Evolutionary conservation across 768 basidiomycete species (phyloP).

Genomic region (Clathrus columnatus): DNA sequence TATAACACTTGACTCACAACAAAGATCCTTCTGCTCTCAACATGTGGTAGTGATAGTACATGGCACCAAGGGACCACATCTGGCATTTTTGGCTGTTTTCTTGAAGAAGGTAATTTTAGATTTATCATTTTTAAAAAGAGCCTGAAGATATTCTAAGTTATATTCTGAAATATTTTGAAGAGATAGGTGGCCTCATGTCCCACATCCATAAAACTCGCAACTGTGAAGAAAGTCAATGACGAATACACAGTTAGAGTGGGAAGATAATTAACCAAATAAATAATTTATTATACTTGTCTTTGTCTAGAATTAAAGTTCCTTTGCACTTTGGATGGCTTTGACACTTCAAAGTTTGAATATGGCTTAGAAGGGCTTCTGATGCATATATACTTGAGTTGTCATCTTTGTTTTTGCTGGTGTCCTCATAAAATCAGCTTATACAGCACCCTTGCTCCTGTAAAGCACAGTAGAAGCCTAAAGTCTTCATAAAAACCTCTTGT

Average conservation of each 20-base stretch:
- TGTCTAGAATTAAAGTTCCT: slow-evolving; percentile 5
- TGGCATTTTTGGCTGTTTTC: slow-evolving; percentile 2
- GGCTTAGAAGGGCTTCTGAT: neutral
- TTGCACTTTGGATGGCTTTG: neutral
- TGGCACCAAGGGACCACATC: slow-evolving; percentile 17
- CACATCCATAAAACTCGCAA: slow-evolving; percentile 3
- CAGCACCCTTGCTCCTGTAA: slow-evolving; percentile 15
- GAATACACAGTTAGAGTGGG: neutral
- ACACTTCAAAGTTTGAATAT: neutral
- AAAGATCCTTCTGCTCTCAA: slow-evolving; percentile 13
- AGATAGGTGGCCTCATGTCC: slow-evolving; percentile 15
- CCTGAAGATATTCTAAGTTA: slow-evolving; percentile 17
- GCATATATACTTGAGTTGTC: neutral
- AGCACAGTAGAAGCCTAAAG: slow-evolving; percentile 17
- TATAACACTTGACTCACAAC: slow-evolving; percentile 16
- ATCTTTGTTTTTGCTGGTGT: neutral
- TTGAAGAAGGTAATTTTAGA: slow-evolving; percentile 4
- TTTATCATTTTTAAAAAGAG: slow-evolving; percentile 13
- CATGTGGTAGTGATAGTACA: slow-evolving; percentile 15
- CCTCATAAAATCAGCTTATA: neutral
- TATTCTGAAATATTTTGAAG: slow-evolving; percentile 19
- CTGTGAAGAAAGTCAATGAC: neutral
- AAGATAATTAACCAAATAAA: slow-evolving; percentile 10
- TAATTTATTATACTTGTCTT: slow-evolving; percentile 2
- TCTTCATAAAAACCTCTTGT: slow-evolving; percentile 16